phyloP scores from a whole-genome alignment of 495 filamentous ascomycete genomes.

The Xanthoparmelia taractica region DNA sequence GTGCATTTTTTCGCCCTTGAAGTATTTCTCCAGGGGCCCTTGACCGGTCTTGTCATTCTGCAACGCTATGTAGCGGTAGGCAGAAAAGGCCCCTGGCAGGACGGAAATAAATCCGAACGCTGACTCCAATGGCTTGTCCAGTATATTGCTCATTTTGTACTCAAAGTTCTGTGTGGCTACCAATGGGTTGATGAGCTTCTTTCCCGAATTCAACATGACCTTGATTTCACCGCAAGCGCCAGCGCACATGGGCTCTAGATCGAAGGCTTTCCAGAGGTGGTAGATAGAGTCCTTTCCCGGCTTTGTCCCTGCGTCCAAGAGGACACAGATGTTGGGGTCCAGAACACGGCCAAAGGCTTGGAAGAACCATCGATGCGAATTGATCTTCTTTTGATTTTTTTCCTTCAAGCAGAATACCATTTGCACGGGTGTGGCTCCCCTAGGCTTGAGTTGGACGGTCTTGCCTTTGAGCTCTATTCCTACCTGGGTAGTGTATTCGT shows the following conservation, averaged over 20 bases:
- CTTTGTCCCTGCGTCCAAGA: constrained; percentile 93
- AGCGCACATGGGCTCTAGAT: constrained; percentile 92
- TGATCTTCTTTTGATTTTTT: constrained; percentile 99
- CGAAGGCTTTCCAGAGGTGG: constrained; percentile 97
- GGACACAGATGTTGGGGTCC: constrained; percentile 91
- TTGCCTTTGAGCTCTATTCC: constrained; percentile 80
- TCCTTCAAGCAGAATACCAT: constrained; percentile 99
- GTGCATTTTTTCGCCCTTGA: constrained; percentile 95
- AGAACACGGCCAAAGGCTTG: constrained; percentile 90
- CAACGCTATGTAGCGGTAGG: constrained; percentile 86
- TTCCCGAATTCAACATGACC: constrained; percentile 91
- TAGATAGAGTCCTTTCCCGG: constrained; percentile 93
- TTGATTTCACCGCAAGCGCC: constrained; percentile 99
- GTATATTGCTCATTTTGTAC: constrained; percentile 99
- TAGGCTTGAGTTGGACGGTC: constrained; percentile 71
- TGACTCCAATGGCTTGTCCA: constrained; percentile 96
- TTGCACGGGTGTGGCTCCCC: constrained; percentile 74
- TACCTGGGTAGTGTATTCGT: constrained; percentile 97
- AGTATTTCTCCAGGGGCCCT: constrained; percentile 94
- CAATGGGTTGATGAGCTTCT: constrained; percentile 84
- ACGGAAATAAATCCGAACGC: constrained; percentile 98
- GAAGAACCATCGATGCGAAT: constrained; percentile 99
- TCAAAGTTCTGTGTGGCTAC: constrained; percentile 98
- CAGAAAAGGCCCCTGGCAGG: constrained; percentile 94
- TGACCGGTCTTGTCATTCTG: constrained; percentile 94